phyloP scores from a whole-genome alignment of 208 protist genomes.

The Spongospora subterranea region DNA sequence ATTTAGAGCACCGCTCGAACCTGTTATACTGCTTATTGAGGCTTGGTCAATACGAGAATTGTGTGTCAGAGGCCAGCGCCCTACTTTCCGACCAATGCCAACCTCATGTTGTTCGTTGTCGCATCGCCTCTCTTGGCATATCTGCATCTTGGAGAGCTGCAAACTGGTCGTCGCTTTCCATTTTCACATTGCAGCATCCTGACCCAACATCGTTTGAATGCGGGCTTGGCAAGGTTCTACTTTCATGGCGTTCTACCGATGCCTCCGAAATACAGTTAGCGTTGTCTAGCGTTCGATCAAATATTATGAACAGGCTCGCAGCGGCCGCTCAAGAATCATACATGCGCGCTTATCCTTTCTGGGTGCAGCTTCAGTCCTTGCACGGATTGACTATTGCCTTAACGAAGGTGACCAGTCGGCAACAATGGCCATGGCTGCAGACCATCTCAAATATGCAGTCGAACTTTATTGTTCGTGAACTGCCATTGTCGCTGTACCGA shows the following conservation, averaged over 20 bases:
- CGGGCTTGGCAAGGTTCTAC: not conserved
- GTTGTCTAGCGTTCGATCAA: not conserved
- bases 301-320: slow-evolving; percentile 4
- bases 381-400: not conserved
- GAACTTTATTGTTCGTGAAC: not conserved
- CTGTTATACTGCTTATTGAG: not conserved
- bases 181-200: not conserved
- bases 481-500: not conserved
- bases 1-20: not conserved
- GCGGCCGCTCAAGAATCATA: slow-evolving; percentile 52
- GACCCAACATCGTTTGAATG: not conserved
- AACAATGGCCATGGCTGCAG: not conserved
- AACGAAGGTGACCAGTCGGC: not conserved
- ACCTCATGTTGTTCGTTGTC: not conserved
- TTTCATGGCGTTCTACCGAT: not conserved
- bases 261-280: not conserved
- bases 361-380: slow-evolving; percentile 20
- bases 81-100: not conserved
- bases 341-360: slow-evolving; percentile 25
- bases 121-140: not conserved
- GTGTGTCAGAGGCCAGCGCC: not conserved
- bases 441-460: not conserved
- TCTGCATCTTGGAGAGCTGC: not conserved
- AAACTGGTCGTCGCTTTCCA: not conserved
- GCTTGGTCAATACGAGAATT: slow-evolving; percentile 35